phyloP scores from a whole-genome alignment of 1,139 yeast genomes.

The Geotrichum citri-aurantii region DNA sequence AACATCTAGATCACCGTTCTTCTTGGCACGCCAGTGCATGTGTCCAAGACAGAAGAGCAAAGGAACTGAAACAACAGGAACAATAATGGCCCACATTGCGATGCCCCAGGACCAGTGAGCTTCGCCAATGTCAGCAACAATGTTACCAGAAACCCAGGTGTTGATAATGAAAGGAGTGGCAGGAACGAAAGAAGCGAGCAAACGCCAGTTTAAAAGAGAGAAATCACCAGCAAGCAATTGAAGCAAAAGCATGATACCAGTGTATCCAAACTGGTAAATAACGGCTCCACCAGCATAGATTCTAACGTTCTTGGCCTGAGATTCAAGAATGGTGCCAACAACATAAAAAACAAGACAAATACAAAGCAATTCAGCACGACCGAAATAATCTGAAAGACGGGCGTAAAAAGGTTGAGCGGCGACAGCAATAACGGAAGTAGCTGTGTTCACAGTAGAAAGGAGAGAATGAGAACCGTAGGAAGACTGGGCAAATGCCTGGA shows the following conservation, averaged over 20 bases:
- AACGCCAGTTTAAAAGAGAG: constrained; percentile 66
- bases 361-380: constrained; percentile 54
- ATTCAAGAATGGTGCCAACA: constrained; percentile 66
- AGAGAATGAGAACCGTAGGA: constrained; percentile 56
- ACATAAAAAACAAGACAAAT: constrained; percentile 55
- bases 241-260: constrained; percentile 54
- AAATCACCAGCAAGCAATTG: constrained; percentile 59
- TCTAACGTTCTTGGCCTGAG: constrained; percentile 59
- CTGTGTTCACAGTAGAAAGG: constrained; percentile 58
- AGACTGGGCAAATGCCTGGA: constrained; percentile 51
- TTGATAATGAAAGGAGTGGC: constrained; percentile 67
- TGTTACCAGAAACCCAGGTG: constrained; percentile 68
- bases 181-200: constrained; percentile 56
- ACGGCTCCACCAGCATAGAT: constrained; percentile 71
- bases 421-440: constrained; percentile 60
- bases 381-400: constrained; percentile 63
- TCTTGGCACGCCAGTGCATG: constrained; percentile 51
- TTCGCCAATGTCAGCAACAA: constrained; percentile 39
- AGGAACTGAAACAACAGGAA: constrained; percentile 61
- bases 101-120: constrained; percentile 65
- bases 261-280: constrained; percentile 62
- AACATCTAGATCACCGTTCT: constrained; percentile 43
- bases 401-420: constrained; percentile 70
- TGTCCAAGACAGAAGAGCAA: constrained; percentile 49
- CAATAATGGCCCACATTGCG: constrained; percentile 75